These are phyloP conservation scores for Mycocentrospora acerina DNA, from an alignment of 2,329 filamentous ascomycete species.

Conservation along the genomic window DNA sequence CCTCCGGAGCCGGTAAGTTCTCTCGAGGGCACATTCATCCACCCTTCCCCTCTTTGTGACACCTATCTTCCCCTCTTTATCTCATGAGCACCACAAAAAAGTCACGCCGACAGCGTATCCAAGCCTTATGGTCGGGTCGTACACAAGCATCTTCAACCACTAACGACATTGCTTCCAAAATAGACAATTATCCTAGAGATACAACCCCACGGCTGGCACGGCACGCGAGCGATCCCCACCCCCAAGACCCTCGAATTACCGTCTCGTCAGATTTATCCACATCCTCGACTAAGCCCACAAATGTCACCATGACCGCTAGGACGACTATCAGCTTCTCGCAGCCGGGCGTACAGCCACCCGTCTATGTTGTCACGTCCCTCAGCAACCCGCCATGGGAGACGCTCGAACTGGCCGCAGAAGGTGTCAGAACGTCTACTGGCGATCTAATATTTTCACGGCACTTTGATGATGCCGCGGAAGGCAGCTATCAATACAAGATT, in stretches of 20 bases:
- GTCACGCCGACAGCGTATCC: slow-evolving; percentile 16
- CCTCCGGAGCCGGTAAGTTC: no score
- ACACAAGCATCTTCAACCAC: slow-evolving; percentile 23
- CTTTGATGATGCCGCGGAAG: slow-evolving; percentile 57
- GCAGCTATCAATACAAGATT: slow-evolving; percentile 74
- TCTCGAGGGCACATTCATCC: slow-evolving; percentile 9
- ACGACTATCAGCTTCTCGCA: slow-evolving; percentile 64
- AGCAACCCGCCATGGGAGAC: slow-evolving; percentile 67
- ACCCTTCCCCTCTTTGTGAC: slow-evolving; percentile 15
- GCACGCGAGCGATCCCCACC: slow-evolving; percentile 15
- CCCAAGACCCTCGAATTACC: slow-evolving; percentile 1
- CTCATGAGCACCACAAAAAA: slow-evolving; percentile 21
- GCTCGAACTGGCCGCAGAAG: slow-evolving; percentile 61
- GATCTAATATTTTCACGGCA: slow-evolving; percentile 60
- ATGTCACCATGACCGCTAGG: slow-evolving; percentile 20
- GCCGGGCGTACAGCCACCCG: slow-evolving; percentile 62
- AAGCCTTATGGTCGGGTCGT: slow-evolving; percentile 14
- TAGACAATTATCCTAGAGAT: slow-evolving; percentile 13
- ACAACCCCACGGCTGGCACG: slow-evolving; percentile 11
- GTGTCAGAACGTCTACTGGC: slow-evolving; percentile 52
- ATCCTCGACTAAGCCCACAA: slow-evolving; percentile 1
- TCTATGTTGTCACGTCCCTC: slow-evolving; percentile 71
- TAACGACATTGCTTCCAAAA: slow-evolving; percentile 26
- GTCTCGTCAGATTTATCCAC: slow-evolving; percentile 2
- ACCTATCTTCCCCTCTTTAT: slow-evolving; percentile 13